Evolutionary conservation across 1,139 yeast genomes (phyloP), one percentile per base, ranked within the genome.

Genomic region (Sugiyamaella xylanicola): DNA sequence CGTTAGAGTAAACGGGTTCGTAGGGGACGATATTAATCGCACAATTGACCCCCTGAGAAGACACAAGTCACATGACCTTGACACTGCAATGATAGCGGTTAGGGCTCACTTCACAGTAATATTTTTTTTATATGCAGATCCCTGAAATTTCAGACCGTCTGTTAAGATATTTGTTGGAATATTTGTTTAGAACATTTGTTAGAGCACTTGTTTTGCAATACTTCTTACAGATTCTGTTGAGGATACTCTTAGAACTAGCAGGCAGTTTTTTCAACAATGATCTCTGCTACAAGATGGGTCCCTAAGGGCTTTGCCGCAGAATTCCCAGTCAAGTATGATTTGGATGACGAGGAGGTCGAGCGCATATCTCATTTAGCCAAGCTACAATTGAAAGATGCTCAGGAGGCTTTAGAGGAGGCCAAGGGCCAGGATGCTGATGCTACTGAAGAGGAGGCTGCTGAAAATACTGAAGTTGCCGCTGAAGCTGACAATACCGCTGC

Each of bases 221-320:
- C n/a, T n/a, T n/a, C n/a, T n/a, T n/a, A n/a, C n/a, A n/a, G n/a
- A n/a, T n/a, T n/a, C n/a, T n/a, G n/a, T n/a, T n/a, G n/a, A n/a
- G n/a, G n/a, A n/a, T n/a, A n/a, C n/a, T n/a, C n/a, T n/a, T n/a
- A n/a, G n/a, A n/a, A n/a, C n/a, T n/a, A n/a, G n/a, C n/a, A n/a
- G n/a, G n/a, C n/a, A n/a, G n/a, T n/a, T n/a, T n/a, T n/a, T n/a
- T n/a, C n/a, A n/a, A n/a, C n/a, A 40, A 91, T 95, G 96, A 86
- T 93, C 63, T 91, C 99, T 51, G 87, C 97, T 32, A 86, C 95
- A 51, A 77, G 86, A 52, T 93, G 99, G 98, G 97, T 93, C 35
- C 98, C 98, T 50, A 82, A 97, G 67, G 99, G 99, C 9, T 87
- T 81, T 71, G 95, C 99, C 27, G 82, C 96, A 40, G 97, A 92